Evolutionary conservation across 2,329 filamentous ascomycete genomes (phyloP), one percentile per base, ranked within the genome.

Genomic region (Rutstroemia sp.): DNA sequence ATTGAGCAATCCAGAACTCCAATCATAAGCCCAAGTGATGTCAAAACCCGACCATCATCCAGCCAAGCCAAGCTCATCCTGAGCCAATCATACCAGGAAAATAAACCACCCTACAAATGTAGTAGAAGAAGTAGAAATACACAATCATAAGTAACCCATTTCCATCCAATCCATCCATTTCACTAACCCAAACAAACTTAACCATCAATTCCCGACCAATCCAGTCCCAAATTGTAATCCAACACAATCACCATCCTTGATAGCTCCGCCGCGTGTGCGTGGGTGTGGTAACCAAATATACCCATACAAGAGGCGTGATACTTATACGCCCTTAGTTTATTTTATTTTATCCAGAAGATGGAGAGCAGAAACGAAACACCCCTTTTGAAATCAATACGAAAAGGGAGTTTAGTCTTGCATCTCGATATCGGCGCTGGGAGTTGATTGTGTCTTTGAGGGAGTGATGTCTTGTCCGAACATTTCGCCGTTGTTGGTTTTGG

Each of bases 391-490:
- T 34, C 30, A 25, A 23, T 25, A 18, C 23, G 5, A 47, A 47
- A 47, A 30, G 23, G 19, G 10, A n/a, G 25, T 21, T 23, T 23
- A 23, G 21, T 23, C 39, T 34, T 12, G 10, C 30, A 34, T 34
- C 30, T 34, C 30, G 30, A 34, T 12, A 34, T 34, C 30, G 9
- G 30, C 30, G 30, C 10, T 34, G 9, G 30, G 30, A 12, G 30
- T 9, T 12, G 30, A 34, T 34, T 34, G 30, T 34, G 30, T 44
- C 45, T 49, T 49, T 5, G 46, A 48, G 14, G 23, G 42, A 4
- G 53, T 41, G 39, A 56, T 56, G 6, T 56, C 53, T 44, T 45
- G 27, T 12, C 65, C 67, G 57, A 70, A 70, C 52, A 68, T 56
- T 23, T 48, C 41, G 16, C 49, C 52, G 14, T 49, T 39, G 18